Percentiles rank a stretch among this genome's conserved stretches.
Evolutionary conservation across 768 basidiomycete genomes (phyloP).

Genomic region (Serendipita indica): DNA sequence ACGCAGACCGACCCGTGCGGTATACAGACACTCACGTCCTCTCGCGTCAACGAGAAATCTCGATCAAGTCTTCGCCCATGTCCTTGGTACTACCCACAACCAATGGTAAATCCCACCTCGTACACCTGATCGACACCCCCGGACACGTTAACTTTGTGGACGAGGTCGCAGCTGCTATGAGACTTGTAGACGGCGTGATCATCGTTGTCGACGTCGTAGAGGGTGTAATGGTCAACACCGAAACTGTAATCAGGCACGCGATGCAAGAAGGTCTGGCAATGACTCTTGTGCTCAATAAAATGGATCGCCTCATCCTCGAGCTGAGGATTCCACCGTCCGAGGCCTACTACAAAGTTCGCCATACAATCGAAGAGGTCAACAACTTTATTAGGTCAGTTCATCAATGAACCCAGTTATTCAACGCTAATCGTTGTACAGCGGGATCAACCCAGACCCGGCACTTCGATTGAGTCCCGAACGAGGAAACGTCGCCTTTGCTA

Average conservation of each 20-base stretch:
- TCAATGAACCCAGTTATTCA: slow-evolving; percentile 2
- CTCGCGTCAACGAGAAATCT: slow-evolving; percentile 77
- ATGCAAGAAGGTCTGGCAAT: slow-evolving; percentile 80
- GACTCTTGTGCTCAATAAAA: slow-evolving; percentile 91
- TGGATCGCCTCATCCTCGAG: slow-evolving; percentile 93
- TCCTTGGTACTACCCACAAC: slow-evolving; percentile 77
- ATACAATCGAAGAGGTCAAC: slow-evolving; percentile 97
- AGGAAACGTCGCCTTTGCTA: slow-evolving; percentile 95
- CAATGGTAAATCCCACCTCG: slow-evolving; percentile 78
- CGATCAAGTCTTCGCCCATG: slow-evolving; percentile 95
- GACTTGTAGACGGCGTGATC: slow-evolving; percentile 80
- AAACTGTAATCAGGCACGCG: slow-evolving; percentile 75
- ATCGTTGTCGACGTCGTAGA: slow-evolving; percentile 97
- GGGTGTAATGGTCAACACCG: slow-evolving; percentile 93
- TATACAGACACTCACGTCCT: slow-evolving; percentile 94
- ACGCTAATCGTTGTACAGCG: slow-evolving; percentile 25
- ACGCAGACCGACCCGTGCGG: slow-evolving; percentile 72
- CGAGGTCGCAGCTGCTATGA: slow-evolving; percentile 78
- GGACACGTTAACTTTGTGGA: slow-evolving; percentile 99
- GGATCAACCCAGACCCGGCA: slow-evolving; percentile 78
- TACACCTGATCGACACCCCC: slow-evolving; percentile 93
- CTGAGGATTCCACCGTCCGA: slow-evolving; percentile 89
- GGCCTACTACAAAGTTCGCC: slow-evolving; percentile 98
- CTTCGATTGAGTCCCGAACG: slow-evolving; percentile 83
- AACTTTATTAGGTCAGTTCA: slow-evolving; percentile 70